Conservation (phyloP, 2,329 filamentous ascomycete species). For the Lecanicillium sp. region DNA sequence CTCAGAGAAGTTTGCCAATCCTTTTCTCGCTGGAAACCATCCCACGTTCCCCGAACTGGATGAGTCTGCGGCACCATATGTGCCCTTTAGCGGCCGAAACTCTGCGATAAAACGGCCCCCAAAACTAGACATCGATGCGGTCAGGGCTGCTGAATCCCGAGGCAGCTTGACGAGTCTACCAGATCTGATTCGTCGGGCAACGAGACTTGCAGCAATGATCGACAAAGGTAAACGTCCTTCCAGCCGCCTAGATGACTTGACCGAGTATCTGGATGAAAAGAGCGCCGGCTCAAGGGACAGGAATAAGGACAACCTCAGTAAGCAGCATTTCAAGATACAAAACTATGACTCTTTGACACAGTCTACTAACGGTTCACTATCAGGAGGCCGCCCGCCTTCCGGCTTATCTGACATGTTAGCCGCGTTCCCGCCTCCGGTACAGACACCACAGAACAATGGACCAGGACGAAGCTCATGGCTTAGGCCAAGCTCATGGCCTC, state of each 20-base stretch:
- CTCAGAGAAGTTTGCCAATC: conserved; percentile 1
- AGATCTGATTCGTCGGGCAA: conserved; percentile 84
- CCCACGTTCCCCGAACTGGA: no score
- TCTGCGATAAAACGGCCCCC: conserved; percentile 60
- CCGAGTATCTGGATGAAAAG: conserved; percentile 41
- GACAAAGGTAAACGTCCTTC: conserved; percentile 67
- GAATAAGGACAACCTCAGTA: conserved; percentile 30
- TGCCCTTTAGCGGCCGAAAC: conserved; percentile 25
- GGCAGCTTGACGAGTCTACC: conserved; percentile 88
- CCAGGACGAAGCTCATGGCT: conserved; percentile 41
- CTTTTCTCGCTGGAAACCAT: not conserved
- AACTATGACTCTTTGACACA: conserved; percentile 4
- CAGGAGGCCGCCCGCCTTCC: conserved; percentile 39
- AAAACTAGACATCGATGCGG: conserved; percentile 72
- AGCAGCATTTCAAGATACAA: conserved; percentile 11
- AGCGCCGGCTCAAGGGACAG: conserved; percentile 28
- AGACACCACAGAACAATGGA: conserved; percentile 31
- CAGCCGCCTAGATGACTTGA: conserved; percentile 48
- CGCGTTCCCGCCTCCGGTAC: conserved; percentile 55
- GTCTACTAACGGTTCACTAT: conserved; percentile 16
- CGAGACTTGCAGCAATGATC: conserved; percentile 76
- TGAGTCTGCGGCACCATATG: conserved; percentile 7
- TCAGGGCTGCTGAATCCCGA: conserved; percentile 71
- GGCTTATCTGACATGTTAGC: conserved; percentile 58
- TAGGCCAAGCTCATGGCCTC: conserved; percentile 16